Conservation (phyloP, 768 basidiomycete species). For the Naganishia friedmannii region DNA sequence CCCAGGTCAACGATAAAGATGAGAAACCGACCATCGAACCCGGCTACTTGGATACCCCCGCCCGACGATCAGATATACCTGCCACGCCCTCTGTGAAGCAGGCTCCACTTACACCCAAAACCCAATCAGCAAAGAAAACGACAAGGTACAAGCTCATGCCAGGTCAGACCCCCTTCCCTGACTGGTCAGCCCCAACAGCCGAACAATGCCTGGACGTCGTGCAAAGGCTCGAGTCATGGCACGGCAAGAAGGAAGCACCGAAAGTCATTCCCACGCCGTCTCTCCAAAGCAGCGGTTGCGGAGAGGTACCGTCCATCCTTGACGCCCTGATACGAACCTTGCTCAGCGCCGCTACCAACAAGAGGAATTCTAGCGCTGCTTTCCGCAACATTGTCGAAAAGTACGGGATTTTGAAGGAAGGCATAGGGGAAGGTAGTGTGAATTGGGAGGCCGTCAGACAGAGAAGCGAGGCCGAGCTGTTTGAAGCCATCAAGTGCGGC, state of each 20-base stretch:
- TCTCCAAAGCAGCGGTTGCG: constrained; percentile 40
- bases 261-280: constrained; percentile 32
- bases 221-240: constrained; percentile 34
- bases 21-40: background rate
- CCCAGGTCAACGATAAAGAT: background rate
- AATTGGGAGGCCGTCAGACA: constrained; percentile 44
- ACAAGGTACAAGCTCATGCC: constrained; percentile 29
- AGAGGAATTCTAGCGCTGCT: constrained; percentile 41
- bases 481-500: constrained; percentile 45
- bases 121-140: background rate
- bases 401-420: constrained; percentile 36
- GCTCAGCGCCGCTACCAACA: constrained; percentile 43
- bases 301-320: constrained; percentile 43
- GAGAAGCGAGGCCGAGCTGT: constrained; percentile 38
- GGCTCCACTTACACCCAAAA: background rate
- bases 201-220: constrained; percentile 40
- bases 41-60: constrained; percentile 1
- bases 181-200: constrained; percentile 39
- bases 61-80: background rate
- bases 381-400: constrained; percentile 40
- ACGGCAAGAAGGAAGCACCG: constrained; percentile 31
- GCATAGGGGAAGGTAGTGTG: constrained; percentile 35
- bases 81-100: background rate
- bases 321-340: constrained; percentile 47
- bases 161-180: constrained; percentile 38